phyloP scores from a whole-genome alignment of 345 rosid genomes.

The Triadica sebifera region DNA sequence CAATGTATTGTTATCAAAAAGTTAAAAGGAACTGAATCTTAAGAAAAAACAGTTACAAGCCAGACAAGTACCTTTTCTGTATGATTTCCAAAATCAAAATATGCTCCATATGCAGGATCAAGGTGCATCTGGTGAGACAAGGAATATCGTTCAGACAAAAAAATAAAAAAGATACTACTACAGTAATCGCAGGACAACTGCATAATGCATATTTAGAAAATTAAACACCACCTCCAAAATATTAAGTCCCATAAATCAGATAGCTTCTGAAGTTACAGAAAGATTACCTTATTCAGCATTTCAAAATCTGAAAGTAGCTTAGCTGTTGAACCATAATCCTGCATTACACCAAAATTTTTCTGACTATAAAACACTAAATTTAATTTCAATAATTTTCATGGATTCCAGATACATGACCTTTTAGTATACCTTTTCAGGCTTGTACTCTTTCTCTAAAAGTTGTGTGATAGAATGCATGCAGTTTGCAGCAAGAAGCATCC shows the following conservation, averaged over 20 bases:
- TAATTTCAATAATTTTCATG: not conserved
- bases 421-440: slow-evolving; percentile 42
- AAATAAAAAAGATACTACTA: not conserved
- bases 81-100: slow-evolving; percentile 89
- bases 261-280: not conserved
- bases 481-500: slow-evolving; percentile 94
- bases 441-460: slow-evolving; percentile 42
- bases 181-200: not conserved
- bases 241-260: not conserved
- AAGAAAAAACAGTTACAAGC: slow-evolving; percentile 2
- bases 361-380: slow-evolving; percentile 11
- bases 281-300: slow-evolving; percentile 64
- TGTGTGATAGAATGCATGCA: slow-evolving; percentile 69
- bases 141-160: not conserved
- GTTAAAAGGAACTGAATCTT: not conserved
- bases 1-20: not conserved
- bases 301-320: slow-evolving; percentile 72
- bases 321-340: too few species aligned
- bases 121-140: slow-evolving; percentile 68
- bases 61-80: slow-evolving; percentile 63
- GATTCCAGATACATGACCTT: not conserved
- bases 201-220: not conserved
- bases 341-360: not conserved
- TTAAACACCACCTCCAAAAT: not conserved
- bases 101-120: slow-evolving; percentile 72